Percentiles rank a stretch among this genome's conserved stretches.
These are phyloP conservation scores for Venturia asperata DNA, from an alignment of 2,329 filamentous ascomycete species.

Conservation along the genomic window DNA sequence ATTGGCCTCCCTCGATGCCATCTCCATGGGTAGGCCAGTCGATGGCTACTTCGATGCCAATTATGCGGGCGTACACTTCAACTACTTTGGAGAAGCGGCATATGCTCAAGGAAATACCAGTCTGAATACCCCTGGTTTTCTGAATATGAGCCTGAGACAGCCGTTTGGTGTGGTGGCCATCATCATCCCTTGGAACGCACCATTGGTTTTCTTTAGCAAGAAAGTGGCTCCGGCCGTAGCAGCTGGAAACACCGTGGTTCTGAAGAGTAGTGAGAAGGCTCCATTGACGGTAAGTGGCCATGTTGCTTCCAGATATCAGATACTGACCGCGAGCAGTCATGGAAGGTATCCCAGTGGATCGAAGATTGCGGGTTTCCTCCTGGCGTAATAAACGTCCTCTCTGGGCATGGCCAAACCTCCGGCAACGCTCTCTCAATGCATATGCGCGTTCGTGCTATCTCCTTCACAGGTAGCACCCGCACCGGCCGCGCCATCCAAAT, in stretches of 20 bases:
- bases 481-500: constrained; percentile 19
- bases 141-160: constrained; percentile 23
- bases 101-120: constrained; percentile 11
- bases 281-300: constrained; percentile 14
- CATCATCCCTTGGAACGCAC: constrained; percentile 22
- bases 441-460: constrained; percentile 16
- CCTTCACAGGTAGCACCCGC: constrained; percentile 21
- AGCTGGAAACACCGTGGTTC: constrained; percentile 20
- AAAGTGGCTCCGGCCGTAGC: constrained; percentile 24
- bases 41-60: constrained; percentile 17
- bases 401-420: constrained; percentile 10
- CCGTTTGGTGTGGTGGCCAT: constrained; percentile 35
- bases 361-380: constrained; percentile 18
- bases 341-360: constrained; percentile 18
- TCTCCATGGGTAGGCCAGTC: constrained; percentile 16
- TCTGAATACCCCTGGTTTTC: constrained; percentile 21
- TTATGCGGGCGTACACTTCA: constrained; percentile 17
- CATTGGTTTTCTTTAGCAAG: constrained; percentile 30
- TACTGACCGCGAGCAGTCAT: constrained; percentile 26
- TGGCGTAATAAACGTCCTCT: constrained; percentile 22
- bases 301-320: constrained; percentile 30
- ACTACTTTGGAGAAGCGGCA: constrained; percentile 18
- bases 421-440: constrained; percentile 17
- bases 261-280: constrained; percentile 18
- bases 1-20: constrained; percentile 9